Base-by-base conservation (phyloP, 495 filamentous ascomycete species). In the Penicilliopsis zonata region DNA sequence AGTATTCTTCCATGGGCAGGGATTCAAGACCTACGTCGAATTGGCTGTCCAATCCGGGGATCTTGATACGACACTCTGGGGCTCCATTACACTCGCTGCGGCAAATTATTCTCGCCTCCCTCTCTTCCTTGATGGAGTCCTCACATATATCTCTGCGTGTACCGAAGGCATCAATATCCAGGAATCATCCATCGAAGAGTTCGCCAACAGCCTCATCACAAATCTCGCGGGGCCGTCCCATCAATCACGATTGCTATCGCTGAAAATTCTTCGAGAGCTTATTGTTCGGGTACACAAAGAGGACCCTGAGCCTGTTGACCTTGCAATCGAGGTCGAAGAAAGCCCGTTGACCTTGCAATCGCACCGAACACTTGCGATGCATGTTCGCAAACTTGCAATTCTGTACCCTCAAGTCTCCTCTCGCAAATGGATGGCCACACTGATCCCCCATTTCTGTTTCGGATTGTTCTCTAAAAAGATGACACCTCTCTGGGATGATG, bases 391-490 rank as follows among this genome's bases (percentile, higher is more conserved):
- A 41, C 68, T 96, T 18, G 63, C 74, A 28, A 48, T 70, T 36
- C 42, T 78, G 43, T 82, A 74, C 55, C 46, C 71, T 34, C 50
- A 60, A 52, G 44, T 69, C 30, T 42, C 59, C 40, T 45, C 60
- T 13, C 65, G 67, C 30, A 67, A 64, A 9, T 86, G 79, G 77
- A 62, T 93, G 44, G 58, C 70, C 18, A 66, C 63, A 41, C 65
- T 87, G 4, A 67, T 95, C 18, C 82, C 86, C 1, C 63, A 75
- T 9, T 95, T 86, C 42, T 78, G 82, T 44, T 95, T 95, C 49
- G 88, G 87, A 25, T 70, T 95, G 42, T 71, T 93, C 33, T 90
- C 86, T 3, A 76, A 88, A 30, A 82, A 78, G 39, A 61, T 94
- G 34, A 64, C 85, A 4, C 82, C 80, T 10, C 53, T 88, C 13